Conservation (phyloP, 2,329 filamentous ascomycete genomes). For the Trichophyton equinum region DNA sequence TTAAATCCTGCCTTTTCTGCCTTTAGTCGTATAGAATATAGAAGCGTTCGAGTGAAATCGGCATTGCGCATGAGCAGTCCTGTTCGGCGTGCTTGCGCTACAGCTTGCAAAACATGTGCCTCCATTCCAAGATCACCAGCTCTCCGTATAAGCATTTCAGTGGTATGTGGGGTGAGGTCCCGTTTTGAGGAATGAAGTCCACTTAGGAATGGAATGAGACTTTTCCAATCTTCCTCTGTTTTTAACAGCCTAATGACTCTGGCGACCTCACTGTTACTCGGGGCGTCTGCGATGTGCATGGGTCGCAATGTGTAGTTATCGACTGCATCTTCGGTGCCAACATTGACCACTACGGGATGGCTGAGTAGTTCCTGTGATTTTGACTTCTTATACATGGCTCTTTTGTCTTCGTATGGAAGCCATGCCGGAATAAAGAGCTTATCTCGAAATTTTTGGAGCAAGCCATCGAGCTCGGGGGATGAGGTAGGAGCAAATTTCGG, state of each 20-base stretch:
- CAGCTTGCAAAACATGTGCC: slow-evolving; percentile 25
- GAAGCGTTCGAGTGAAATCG: slow-evolving; percentile 23
- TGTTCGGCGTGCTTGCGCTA: slow-evolving; percentile 25
- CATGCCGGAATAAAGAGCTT: slow-evolving; percentile 34
- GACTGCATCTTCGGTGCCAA: slow-evolving; percentile 23
- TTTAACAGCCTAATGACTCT: slow-evolving; percentile 26
- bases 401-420: slow-evolving; percentile 26
- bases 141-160: slow-evolving; percentile 28
- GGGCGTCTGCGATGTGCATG: slow-evolving; percentile 23
- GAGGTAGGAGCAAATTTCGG: slow-evolving; percentile 30
- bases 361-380: slow-evolving; percentile 25
- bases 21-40: slow-evolving; percentile 27
- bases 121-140: slow-evolving; percentile 26
- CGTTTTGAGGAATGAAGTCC: slow-evolving; percentile 25
- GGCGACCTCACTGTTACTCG: slow-evolving; percentile 22
- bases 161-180: slow-evolving; percentile 16
- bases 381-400: slow-evolving; percentile 29
- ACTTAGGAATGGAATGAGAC: slow-evolving; percentile 30
- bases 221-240: slow-evolving; percentile 29
- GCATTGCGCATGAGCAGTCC: slow-evolving; percentile 24
- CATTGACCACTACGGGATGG: slow-evolving; percentile 30
- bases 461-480: slow-evolving; percentile 30
- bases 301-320: slow-evolving; percentile 29
- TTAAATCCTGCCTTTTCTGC: slow-evolving; percentile 25
- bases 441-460: slow-evolving; percentile 31